Evolutionary conservation across 164 flowering plant species (phyloP).

Genomic region (Tinospora cordifolia): DNA sequence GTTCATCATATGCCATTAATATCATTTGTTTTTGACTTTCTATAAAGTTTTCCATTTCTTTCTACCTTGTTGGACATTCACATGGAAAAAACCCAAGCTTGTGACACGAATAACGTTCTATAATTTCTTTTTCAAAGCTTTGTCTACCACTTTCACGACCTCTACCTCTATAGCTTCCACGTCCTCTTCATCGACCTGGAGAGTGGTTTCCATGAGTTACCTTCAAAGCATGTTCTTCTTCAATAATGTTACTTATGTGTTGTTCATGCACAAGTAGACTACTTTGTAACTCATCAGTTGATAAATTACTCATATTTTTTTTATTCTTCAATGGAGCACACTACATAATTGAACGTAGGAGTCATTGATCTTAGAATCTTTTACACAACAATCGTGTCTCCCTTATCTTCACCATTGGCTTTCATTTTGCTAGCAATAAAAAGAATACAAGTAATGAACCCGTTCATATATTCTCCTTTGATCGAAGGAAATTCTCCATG

Average conservation of each 20-base stretch:
- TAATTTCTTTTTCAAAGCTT: background rate
- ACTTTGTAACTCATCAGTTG: background rate
- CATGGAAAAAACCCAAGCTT: constrained; percentile 1
- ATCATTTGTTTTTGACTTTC: no score
- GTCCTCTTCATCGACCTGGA: background rate
- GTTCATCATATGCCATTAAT: no score
- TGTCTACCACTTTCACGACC: background rate
- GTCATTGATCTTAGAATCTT: constrained; percentile 7
- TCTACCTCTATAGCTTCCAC: constrained; percentile 1
- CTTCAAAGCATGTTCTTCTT: constrained; percentile 3
- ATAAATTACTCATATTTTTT: background rate
- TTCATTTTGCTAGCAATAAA: no score
- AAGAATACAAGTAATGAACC: no score
- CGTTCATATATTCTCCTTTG: no score
- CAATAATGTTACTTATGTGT: background rate
- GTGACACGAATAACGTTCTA: background rate
- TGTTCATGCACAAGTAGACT: constrained; percentile 1
- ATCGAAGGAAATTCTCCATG: no score
- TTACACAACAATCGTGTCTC: background rate
- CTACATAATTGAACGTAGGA: constrained; percentile 1
- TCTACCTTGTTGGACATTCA: background rate
- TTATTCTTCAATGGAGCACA: background rate
- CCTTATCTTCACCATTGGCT: no score
- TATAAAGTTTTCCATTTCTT: no score
- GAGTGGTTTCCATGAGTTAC: background rate